Evolutionary conservation across 306 rosid species (phyloP).

Genomic region (Dryas alaskensis): DNA sequence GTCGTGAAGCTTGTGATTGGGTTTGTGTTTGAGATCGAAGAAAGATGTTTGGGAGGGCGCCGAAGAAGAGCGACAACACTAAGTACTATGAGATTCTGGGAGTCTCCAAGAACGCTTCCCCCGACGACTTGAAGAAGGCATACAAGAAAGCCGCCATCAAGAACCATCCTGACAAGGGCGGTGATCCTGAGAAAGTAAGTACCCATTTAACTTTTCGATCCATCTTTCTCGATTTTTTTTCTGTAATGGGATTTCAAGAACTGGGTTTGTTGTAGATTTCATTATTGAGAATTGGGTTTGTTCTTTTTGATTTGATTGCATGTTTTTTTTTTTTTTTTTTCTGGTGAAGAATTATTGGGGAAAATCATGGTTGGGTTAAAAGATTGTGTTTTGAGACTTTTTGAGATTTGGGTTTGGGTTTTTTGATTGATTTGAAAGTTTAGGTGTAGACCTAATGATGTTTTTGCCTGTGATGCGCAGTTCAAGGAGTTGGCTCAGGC

Average conservation of each 20-base stretch:
- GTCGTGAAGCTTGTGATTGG: not conserved
- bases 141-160: constrained; percentile 85
- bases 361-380: not conserved
- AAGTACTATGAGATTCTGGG: constrained; percentile 74
- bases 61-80: constrained; percentile 71
- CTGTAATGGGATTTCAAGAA: not conserved
- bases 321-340: not conserved
- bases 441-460: not conserved
- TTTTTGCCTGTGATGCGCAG: constrained; percentile 30
- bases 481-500: constrained; percentile 90
- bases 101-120: constrained; percentile 68
- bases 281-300: not conserved
- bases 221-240: not conserved
- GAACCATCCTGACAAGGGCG: constrained; percentile 91
- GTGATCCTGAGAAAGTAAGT: constrained; percentile 84
- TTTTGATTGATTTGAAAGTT: not conserved
- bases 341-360: not conserved
- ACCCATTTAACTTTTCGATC: not conserved
- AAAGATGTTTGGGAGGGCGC: constrained; percentile 70
- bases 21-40: not conserved
- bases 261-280: not conserved
- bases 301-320: not conserved
- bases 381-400: not conserved
- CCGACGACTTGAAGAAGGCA: constrained; percentile 82
- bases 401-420: not conserved